Base-by-base conservation (phyloP, 306 rosid genomes). In the Pterocarpus santalinus region DNA sequence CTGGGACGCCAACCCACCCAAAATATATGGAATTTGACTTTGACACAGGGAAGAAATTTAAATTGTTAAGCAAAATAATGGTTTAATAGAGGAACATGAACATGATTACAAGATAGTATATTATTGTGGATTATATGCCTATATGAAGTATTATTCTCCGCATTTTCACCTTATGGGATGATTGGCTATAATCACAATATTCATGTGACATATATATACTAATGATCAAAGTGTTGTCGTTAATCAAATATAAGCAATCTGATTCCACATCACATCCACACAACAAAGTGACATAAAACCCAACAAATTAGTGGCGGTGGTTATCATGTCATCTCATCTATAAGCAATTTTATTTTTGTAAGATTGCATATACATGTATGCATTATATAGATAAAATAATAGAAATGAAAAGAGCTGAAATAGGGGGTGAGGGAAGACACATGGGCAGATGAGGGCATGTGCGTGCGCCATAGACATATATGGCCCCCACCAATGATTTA, bases 401-500 rank as follows among this genome's bases (percentile, higher is more conserved):
- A 22, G 28, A 22, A 22, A 22, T 22, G 28, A 22, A 22, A 22
- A 22, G 28, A 1, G 28, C 28, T 1, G 32, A 8, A 44, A 68
- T 32, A 9, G 35, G 49, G 70, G 73, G 49, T 11, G 8, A 46
- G 49, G 2, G 28, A 44, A 44, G 83, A 79, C 94, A 92, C 86
- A 85, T 75, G 86, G 85, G 77, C 28, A 41, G 72, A 44, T 32
- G 81, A 41, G 11, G 55, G 58, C 36, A 56, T 16, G 74, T 22
- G 67, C 80, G 56, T 11, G 65, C 1, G 65, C 22, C 3, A 4
- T 55, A 41, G 4, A 62, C 85, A 88, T 89, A 84, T 5, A 22
- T 8, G 82, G 90, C 5, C 33, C 86, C 94, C 90, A 84, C 90
- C 87, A 88, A 90, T 87, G 92, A 90, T 92, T 91, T 89, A 88